Percentiles rank a stretch among this genome's conserved stretches.
Evolutionary conservation across 352 stramenopile species (phyloP).

Genomic region (Phytophthora podocarpi): DNA sequence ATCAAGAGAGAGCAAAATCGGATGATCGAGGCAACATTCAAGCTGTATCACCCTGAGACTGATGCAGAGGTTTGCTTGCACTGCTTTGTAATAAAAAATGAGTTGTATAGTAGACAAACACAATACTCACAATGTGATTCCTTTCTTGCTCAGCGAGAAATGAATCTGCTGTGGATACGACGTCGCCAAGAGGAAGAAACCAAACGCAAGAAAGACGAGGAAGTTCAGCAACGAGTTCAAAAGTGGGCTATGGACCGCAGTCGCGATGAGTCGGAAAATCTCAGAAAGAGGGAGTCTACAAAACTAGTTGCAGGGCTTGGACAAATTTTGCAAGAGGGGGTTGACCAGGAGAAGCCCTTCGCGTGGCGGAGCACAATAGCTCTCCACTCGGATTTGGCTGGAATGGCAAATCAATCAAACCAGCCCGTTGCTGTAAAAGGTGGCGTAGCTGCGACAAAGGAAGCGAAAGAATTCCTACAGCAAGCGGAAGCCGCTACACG

Average conservation of each 20-base stretch:
- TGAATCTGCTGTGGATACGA: conserved; percentile 77
- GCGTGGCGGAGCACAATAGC: conserved; percentile 7
- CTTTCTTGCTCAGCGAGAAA: conserved; percentile 40
- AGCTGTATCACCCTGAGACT: conserved; percentile 64
- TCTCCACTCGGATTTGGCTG: conserved; percentile 21
- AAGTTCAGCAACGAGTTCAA: conserved; percentile 53
- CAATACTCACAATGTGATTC: too few species aligned
- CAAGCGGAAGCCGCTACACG: neutral
- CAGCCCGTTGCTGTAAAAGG: conserved; percentile 7
- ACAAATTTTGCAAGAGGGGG: conserved; percentile 21
- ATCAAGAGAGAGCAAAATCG: conserved; percentile 27
- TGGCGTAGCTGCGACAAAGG: neutral
- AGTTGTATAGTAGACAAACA: too few species aligned
- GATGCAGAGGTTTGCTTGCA: conserved; percentile 70
- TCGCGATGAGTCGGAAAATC: conserved; percentile 70
- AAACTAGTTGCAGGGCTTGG: conserved; percentile 61
- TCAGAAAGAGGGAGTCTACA: conserved; percentile 67
- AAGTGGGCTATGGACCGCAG: conserved; percentile 67
- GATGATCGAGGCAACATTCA: conserved; percentile 57
- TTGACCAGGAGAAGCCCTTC: conserved; percentile 33
- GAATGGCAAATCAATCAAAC: conserved; percentile 13
- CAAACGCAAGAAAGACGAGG: conserved; percentile 45
- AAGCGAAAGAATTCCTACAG: neutral
- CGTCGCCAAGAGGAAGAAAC: conserved; percentile 53
- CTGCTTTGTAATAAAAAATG: too few species aligned